Conservation (phyloP, 257 asterid species). For the Osmanthus fragrans region DNA sequence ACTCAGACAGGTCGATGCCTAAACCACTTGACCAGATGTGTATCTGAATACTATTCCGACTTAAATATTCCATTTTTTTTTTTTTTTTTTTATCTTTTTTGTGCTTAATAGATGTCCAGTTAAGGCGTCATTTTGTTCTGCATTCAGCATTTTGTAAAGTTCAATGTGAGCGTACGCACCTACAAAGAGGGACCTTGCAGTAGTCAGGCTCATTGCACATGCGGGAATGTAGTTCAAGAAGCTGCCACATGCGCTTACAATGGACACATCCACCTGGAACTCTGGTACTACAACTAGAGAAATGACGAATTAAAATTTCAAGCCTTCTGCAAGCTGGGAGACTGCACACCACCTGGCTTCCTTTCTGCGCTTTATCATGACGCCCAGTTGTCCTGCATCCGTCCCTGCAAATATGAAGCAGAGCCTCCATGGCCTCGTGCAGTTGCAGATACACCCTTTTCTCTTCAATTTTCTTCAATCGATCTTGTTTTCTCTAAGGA, state of each 20-base stretch:
- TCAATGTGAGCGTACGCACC: slow-evolving; percentile 38
- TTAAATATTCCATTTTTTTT: too few relatives aligned
- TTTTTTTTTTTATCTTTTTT: neutral
- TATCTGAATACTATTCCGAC: neutral
- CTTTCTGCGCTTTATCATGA: slow-evolving; percentile 63
- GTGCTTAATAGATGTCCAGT: neutral
- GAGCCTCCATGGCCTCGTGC: slow-evolving; percentile 93
- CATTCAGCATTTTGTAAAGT: neutral
- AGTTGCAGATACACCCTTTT: slow-evolving; percentile 73
- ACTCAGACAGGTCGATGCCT: neutral
- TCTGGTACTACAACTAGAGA: slow-evolving; percentile 62
- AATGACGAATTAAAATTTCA: slow-evolving; percentile 78
- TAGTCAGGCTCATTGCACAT: slow-evolving; percentile 74
- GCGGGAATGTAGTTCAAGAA: slow-evolving; percentile 80
- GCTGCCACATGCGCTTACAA: slow-evolving; percentile 97
- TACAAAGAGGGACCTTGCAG: slow-evolving; percentile 95
- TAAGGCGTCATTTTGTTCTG: neutral
- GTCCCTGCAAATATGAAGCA: slow-evolving; percentile 75
- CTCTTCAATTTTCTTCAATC: slow-evolving; percentile 67
- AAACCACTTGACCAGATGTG: neutral
- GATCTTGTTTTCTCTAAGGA: slow-evolving; percentile 72
- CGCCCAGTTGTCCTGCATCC: slow-evolving; percentile 95
- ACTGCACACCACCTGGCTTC: slow-evolving; percentile 49
- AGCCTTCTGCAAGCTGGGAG: slow-evolving; percentile 83
- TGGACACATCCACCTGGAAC: slow-evolving; percentile 89